A percentile compares a stretch with the other conserved stretches of the same genome.
These are phyloP conservation scores for Lobulomyces angularis DNA, from an alignment of 192 early-diverging fungal genomes.

Conservation along the genomic window DNA sequence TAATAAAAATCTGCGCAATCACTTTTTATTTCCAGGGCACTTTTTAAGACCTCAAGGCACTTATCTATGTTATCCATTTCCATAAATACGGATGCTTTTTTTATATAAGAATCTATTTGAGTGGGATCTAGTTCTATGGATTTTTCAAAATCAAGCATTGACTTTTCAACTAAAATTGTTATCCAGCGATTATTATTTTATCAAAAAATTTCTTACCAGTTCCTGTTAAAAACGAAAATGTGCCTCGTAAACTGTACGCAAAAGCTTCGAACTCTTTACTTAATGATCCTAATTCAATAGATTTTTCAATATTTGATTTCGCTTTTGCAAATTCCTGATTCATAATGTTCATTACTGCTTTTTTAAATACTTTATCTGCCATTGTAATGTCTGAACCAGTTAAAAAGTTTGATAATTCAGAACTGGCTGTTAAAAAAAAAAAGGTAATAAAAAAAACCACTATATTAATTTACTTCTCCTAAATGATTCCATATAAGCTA, in stretches of 20 bases:
- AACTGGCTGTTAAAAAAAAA: no score
- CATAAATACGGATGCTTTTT: slow-evolving; percentile 82
- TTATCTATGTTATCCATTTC: slow-evolving; percentile 60
- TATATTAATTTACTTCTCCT: slow-evolving; percentile 34
- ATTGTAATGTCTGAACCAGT: no score
- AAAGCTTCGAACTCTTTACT: slow-evolving; percentile 37
- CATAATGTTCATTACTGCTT: no score
- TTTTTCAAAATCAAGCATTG: slow-evolving; percentile 63
- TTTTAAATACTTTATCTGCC: no score
- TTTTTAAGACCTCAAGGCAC: slow-evolving; percentile 56
- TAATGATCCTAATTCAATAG: no score
- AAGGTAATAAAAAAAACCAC: no score
- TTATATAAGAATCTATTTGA: slow-evolving; percentile 75
- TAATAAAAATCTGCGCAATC: slow-evolving; percentile 84
- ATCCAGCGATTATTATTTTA: slow-evolving; percentile 1
- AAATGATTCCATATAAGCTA: slow-evolving; percentile 91
- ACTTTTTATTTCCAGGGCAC: slow-evolving; percentile 50
- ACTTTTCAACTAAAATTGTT: slow-evolving; percentile 34
- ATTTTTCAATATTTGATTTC: no score
- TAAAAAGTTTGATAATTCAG: no score
- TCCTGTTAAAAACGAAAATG: slow-evolving; percentile 79
- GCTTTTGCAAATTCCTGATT: no score
- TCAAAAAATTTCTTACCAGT: slow-evolving; percentile 23
- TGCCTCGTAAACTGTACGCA: slow-evolving; percentile 76
- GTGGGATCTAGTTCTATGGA: slow-evolving; percentile 65